These are phyloP conservation scores for Begonia peltatifolia DNA, from an alignment of 306 rosid genomes.

Conservation along the genomic window DNA sequence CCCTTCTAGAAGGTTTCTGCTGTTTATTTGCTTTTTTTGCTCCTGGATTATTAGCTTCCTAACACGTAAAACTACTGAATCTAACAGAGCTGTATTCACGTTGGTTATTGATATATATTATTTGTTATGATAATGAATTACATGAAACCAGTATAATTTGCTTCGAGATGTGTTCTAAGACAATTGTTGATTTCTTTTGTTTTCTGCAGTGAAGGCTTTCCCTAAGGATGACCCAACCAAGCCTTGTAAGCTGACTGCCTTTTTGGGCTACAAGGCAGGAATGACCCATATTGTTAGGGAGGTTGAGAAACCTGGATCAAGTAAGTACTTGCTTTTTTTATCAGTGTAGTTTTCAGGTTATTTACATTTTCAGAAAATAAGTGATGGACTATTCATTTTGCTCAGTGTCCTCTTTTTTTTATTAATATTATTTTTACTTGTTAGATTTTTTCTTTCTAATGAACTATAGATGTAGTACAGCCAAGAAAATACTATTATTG, in stretches of 20 bases:
- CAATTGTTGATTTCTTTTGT: not conserved
- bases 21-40: too few species aligned
- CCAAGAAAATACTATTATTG: too few species aligned
- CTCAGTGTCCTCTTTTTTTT: not conserved
- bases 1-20: too few species aligned
- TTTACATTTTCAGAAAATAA: too few species aligned
- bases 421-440: not conserved
- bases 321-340: slow-evolving; percentile 12
- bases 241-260: slow-evolving; percentile 58
- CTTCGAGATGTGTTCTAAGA: not conserved
- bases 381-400: not conserved
- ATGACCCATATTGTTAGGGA: slow-evolving; percentile 88
- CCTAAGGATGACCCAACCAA: slow-evolving; percentile 68
- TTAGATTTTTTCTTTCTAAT: too few species aligned
- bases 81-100: too few species aligned
- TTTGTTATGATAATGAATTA: not conserved
- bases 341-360: too few species aligned
- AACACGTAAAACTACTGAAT: too few species aligned
- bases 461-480: too few species aligned
- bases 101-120: not conserved
- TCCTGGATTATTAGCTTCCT: too few species aligned
- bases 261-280: slow-evolving; percentile 79
- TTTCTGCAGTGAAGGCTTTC: slow-evolving; percentile 67
- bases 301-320: slow-evolving; percentile 80
- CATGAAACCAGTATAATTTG: not conserved